Conservation (phyloP, 2,329 filamentous ascomycete species). For the Beauveria caledonica region DNA sequence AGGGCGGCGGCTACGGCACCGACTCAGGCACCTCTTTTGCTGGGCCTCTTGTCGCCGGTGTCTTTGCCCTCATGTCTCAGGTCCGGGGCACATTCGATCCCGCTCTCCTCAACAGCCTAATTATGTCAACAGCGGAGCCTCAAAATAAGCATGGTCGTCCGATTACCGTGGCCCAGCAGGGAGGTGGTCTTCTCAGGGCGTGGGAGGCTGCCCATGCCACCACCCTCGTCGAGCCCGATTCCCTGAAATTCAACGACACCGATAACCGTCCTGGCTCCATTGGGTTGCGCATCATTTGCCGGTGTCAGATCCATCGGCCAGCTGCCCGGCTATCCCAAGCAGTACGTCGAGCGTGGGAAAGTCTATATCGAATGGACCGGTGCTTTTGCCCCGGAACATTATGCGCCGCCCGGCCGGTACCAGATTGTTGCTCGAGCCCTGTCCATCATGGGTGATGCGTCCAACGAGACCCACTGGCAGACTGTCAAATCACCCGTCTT, state of each 20-base stretch:
- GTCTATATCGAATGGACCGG: neutral
- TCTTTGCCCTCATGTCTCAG: neutral
- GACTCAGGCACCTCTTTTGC: neutral
- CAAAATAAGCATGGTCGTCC: neutral
- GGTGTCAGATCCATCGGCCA: constrained; percentile 5
- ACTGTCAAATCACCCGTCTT: neutral
- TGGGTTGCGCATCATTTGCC: neutral
- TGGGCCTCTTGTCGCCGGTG: neutral
- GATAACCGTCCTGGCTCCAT: neutral
- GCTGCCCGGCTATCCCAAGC: neutral
- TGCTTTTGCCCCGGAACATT: neutral
- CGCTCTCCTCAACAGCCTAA: neutral
- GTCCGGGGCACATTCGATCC: constrained; percentile 6
- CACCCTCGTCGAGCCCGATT: constrained; percentile 7
- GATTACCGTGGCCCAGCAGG: constrained; percentile 10
- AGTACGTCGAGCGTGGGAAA: neutral
- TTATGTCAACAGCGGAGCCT: constrained; percentile 10
- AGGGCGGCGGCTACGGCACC: neutral
- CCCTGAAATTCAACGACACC: constrained; percentile 11
- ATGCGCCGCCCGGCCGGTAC: constrained; percentile 8
- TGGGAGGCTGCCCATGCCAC: constrained; percentile 10
- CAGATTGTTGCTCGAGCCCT: constrained; percentile 9
- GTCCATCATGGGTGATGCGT: constrained; percentile 1
- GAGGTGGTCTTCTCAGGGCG: constrained; percentile 10
- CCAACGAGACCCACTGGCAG: neutral